Base-by-base conservation (phyloP, 176 grass and related monocot species). In the Olyra latifolia region DNA sequence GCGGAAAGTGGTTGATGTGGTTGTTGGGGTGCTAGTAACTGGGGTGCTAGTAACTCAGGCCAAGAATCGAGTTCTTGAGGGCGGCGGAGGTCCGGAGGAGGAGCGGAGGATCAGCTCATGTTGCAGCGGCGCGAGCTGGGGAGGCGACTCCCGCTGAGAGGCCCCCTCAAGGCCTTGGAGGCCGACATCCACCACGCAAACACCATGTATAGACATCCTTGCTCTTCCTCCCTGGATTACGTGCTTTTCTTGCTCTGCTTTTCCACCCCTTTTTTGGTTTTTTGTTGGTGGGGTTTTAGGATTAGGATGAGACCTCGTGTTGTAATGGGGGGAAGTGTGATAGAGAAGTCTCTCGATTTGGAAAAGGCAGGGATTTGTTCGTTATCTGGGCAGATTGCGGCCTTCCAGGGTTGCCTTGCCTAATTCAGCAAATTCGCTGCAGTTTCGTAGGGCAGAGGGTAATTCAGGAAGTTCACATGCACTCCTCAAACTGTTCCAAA, bases 181-280 rank as follows among this genome's bases (percentile, higher is more conserved):
- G 89, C 89, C 10, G 92, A 94, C 59, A 91, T 94, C 62, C 89
- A 94, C 66, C 92, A 94, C 78, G 92, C 92, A 20, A 94, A 94
- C 79, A 86, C 89, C 82, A 85, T 94, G 92, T 94, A 85, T 94
- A 85, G 82, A 55, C 63, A 4, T 62, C 27, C 16, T 20, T 52
- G 20, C 41, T 43, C 14, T 75, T 29, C 17, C 17, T 23, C 58
- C 56, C 4, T 17, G 3, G 20, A 42, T 52, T 75, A 6, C 24
- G 35, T 65, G 39, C 27, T 66, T 8, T 22, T 71, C 65, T 74
- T 19, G n/a, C 35, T 29, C 35, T 44, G 2, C 10, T 38, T 74
- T 16, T 16, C 43, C 4, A 4, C 50, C 3, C 8, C 5, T 43
- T 54, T 25, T 48, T 9, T n/a, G n/a, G 56, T 23, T 46, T 8